Conservation (phyloP, 2,329 filamentous ascomycete genomes). For the Leptographium wingfieldii region DNA sequence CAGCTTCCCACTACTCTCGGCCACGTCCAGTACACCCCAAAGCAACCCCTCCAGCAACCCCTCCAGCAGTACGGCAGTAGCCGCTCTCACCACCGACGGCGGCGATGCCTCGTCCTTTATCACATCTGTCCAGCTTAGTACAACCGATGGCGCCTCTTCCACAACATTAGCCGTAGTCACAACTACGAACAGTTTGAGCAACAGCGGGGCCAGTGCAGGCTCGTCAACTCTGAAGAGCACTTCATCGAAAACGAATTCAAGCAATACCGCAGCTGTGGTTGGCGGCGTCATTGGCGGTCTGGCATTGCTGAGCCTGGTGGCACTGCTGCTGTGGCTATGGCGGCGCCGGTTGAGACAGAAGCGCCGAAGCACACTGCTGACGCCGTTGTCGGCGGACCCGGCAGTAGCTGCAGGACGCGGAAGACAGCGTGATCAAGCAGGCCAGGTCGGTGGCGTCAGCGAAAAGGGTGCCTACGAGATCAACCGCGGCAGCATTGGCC, state of each 20-base stretch:
- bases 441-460: background rate
- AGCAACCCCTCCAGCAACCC: no score
- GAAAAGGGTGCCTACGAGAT: conserved; percentile 26
- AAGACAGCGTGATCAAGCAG: background rate
- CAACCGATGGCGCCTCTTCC: background rate
- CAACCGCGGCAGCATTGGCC: conserved; percentile 34
- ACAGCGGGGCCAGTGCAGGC: background rate
- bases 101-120: no score
- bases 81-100: no score
- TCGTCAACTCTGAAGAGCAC: background rate
- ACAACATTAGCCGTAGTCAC: background rate
- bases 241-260: conserved; percentile 14
- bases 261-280: conserved; percentile 31
- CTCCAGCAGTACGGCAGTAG: no score
- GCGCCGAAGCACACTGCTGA: conserved; percentile 35
- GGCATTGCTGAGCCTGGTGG: conserved; percentile 31
- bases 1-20: no score
- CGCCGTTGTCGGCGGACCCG: conserved; percentile 29
- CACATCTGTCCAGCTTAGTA: no score
- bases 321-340: conserved; percentile 38
- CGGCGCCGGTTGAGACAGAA: conserved; percentile 28
- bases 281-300: conserved; percentile 39
- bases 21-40: no score
- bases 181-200: background rate
- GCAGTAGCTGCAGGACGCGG: background rate